Percentiles rank a stretch among this genome's conserved stretches.
phyloP scores from a whole-genome alignment of 306 rosid genomes.

The Trichosanthes cucumerina region DNA sequence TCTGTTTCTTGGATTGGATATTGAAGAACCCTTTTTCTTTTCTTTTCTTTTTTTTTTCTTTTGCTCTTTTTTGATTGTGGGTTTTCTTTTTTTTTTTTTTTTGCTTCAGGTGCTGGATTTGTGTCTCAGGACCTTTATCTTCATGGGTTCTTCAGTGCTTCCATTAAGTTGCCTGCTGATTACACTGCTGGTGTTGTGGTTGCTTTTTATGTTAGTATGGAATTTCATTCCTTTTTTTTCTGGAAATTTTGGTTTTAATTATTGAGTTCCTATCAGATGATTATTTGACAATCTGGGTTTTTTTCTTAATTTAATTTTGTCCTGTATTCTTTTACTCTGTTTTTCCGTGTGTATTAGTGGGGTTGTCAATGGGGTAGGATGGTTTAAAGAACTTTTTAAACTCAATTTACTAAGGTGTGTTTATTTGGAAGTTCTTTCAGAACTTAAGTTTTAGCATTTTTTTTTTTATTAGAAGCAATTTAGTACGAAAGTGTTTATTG shows the following conservation, averaged over 20 bases:
- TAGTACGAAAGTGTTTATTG: neutral
- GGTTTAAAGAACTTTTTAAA: neutral
- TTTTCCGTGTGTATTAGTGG: neutral
- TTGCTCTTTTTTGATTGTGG: neutral
- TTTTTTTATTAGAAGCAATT: no score
- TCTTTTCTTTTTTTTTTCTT: neutral
- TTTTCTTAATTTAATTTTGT: neutral
- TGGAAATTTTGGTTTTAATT: neutral
- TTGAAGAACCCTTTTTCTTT: neutral
- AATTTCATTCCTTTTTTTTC: neutral
- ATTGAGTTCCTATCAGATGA: neutral
- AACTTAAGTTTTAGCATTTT: neutral
- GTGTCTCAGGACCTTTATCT: slow-evolving; percentile 57
- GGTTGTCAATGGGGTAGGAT: neutral
- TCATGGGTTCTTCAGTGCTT: slow-evolving; percentile 63
- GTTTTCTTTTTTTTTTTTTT: neutral
- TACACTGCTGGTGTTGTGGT: slow-evolving; percentile 83
- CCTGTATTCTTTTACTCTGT: neutral
- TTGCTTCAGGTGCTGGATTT: slow-evolving; percentile 54
- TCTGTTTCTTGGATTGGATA: neutral
- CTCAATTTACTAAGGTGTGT: neutral
- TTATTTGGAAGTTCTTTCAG: neutral
- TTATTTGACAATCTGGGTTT: neutral
- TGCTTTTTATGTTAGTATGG: slow-evolving; percentile 82
- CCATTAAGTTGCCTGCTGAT: slow-evolving; percentile 56